Base-by-base conservation (phyloP, 768 basidiomycete species). In the Russula dissimulans region DNA sequence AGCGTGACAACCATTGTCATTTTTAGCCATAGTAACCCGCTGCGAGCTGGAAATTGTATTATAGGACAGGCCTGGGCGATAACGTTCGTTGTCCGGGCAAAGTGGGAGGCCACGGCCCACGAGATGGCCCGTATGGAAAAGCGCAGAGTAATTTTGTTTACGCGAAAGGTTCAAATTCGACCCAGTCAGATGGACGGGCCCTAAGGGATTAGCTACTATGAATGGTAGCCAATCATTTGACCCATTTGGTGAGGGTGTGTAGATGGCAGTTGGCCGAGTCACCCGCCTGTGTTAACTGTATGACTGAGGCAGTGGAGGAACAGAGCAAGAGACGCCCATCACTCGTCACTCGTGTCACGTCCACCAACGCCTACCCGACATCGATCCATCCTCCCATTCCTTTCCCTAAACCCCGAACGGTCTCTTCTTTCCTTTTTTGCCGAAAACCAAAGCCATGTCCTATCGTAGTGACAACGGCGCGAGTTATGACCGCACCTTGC, bases 401-500 rank as follows among this genome's bases (percentile, higher is more conserved):
- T 31, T 54, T 18, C 26, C 29, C 39, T 4, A 12, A 5, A 11
- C 11, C 4, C 31, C 48, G 10, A 14, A 29, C 7, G 36, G 31
- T 4, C 42, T 39, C 32, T 34, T 6, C 31, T 34, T 7, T 17
- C 32, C 34, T 11, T 34, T 6, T 18, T 10, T 11, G 11, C 22
- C 48, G 17, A 49, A 34, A 50, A n/a, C 10, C 32, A 44, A n/a
- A 36, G 34, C 12, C 14, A 65, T 65, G 65, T 47, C 65, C 12
- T 51, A 45, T 48, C 57, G 53, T 39, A 53, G 22, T 11, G 54
- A 53, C 22, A 41, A 38, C 8, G 9, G 11, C 18, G 53, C 34
- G 18, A 45, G 56, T 22, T 72, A 73, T 59, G 72, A 73, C 59
- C 67, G 68, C 41, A 57, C 65, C 8, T 67, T 73, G 12, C 62